These are phyloP conservation scores for Colletotrichum godetiae DNA, from an alignment of 2,329 filamentous ascomycete genomes.

Conservation along the genomic window DNA sequence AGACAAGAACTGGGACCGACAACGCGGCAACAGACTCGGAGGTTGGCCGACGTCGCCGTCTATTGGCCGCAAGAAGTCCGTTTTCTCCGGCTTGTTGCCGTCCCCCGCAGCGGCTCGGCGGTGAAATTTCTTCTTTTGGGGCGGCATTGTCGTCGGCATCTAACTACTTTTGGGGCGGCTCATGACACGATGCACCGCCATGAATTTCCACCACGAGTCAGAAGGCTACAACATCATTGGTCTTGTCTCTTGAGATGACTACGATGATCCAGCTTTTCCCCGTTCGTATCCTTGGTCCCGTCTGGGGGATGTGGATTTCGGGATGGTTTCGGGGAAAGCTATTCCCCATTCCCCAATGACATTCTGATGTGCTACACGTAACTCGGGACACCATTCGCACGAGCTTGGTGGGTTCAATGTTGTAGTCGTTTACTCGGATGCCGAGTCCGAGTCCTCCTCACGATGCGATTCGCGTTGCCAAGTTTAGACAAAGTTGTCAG, in stretches of 20 bases:
- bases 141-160: background rate
- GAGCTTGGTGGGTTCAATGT: background rate
- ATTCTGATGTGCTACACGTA: background rate
- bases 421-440: background rate
- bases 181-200: background rate
- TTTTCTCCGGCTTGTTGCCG: background rate
- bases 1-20: background rate
- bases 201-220: constrained; percentile 28
- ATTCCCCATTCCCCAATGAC: constrained; percentile 12
- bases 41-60: background rate
- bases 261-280: background rate
- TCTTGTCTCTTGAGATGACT: background rate
- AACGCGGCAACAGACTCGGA: background rate
- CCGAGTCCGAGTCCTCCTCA: background rate
- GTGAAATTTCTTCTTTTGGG: background rate
- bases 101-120: background rate
- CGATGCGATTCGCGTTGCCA: background rate
- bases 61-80: background rate
- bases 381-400: constrained; percentile 14
- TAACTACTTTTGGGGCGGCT: constrained; percentile 2
- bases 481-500: background rate
- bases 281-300: background rate
- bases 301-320: constrained; percentile 13
- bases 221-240: background rate
- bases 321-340: background rate